A percentile compares a stretch with the other conserved stretches of the same genome.
Evolutionary conservation across 371 early-diverging fungal genomes (phyloP).

Genomic region (Mucor indicus): DNA sequence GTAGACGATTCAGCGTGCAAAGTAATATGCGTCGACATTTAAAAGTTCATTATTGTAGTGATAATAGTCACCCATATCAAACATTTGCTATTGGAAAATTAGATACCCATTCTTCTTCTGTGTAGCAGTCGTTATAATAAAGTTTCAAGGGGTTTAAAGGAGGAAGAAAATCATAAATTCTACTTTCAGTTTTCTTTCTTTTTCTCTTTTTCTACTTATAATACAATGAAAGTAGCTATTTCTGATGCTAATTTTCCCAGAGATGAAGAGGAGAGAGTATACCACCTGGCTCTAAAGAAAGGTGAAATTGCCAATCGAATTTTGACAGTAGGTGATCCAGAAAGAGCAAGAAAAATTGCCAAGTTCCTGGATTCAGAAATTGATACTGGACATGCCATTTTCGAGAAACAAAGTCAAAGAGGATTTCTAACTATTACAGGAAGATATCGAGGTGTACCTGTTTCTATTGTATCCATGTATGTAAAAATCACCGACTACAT

Average conservation of each 20-base stretch:
- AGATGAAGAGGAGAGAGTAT: conserved; percentile 78
- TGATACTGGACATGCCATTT: conserved; percentile 45
- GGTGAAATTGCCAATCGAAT: conserved; percentile 91
- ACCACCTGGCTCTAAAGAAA: conserved; percentile 78
- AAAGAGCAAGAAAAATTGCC: conserved; percentile 73
- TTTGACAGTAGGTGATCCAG: conserved; percentile 92
- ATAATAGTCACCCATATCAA: too few species aligned
- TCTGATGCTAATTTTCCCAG: conserved; percentile 82
- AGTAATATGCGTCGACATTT: conserved; percentile 72
- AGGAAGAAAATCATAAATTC: too few species aligned
- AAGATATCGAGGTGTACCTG: conserved; percentile 72
- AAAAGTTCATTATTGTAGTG: conserved; percentile 26
- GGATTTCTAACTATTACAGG: conserved; percentile 93
- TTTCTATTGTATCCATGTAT: conserved; percentile 86
- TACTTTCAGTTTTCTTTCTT: neutral
- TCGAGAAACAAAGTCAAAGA: conserved; percentile 68
- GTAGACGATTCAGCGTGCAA: conserved; percentile 63
- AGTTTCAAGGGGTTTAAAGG: too few species aligned
- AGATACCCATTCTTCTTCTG: too few species aligned
- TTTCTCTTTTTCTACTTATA: neutral
- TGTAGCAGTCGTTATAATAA: too few species aligned
- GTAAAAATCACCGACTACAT: conserved; percentile 1
- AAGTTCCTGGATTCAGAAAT: conserved; percentile 58
- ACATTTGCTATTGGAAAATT: too few species aligned
- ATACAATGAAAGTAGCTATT: conserved; percentile 40